Evolutionary conservation across 2,329 filamentous ascomycete species (phyloP).

Genomic region (Calonectria leucothoes): DNA sequence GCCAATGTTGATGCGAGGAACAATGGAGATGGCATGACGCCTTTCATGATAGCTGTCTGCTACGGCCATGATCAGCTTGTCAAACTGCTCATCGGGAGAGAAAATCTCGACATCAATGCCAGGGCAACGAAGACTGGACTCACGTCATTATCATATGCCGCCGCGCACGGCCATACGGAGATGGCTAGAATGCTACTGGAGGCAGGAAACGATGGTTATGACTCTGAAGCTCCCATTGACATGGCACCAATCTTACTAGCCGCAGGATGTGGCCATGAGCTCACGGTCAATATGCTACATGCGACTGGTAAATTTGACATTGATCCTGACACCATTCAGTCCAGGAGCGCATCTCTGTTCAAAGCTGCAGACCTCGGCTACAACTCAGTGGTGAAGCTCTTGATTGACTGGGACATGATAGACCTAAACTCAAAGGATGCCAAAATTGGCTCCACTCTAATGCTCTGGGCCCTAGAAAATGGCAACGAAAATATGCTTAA

Average conservation of each 20-base stretch:
- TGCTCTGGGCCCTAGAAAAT: neutral
- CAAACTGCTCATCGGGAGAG: neutral
- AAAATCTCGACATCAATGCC: neutral
- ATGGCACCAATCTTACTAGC: neutral
- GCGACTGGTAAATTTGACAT: neutral
- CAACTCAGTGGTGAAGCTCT: neutral
- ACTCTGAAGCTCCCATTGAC: neutral
- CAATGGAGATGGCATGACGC: neutral
- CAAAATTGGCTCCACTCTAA: neutral
- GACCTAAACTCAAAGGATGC: neutral
- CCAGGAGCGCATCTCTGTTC: neutral
- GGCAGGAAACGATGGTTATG: neutral
- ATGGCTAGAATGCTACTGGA: neutral
- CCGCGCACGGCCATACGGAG: neutral
- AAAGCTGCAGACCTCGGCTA: neutral
- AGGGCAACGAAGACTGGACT: neutral
- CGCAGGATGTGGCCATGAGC: neutral
- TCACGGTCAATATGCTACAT: neutral
- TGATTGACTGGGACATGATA: neutral
- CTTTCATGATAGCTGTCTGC: neutral
- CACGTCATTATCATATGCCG: neutral
- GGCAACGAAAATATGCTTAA: neutral
- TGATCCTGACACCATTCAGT: neutral
- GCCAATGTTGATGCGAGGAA: neutral
- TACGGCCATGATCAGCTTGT: neutral